Evolutionary conservation across 257 asterid genomes (phyloP), one percentile per base, ranked within the genome.

Genomic region (Fraxinus anomala): DNA sequence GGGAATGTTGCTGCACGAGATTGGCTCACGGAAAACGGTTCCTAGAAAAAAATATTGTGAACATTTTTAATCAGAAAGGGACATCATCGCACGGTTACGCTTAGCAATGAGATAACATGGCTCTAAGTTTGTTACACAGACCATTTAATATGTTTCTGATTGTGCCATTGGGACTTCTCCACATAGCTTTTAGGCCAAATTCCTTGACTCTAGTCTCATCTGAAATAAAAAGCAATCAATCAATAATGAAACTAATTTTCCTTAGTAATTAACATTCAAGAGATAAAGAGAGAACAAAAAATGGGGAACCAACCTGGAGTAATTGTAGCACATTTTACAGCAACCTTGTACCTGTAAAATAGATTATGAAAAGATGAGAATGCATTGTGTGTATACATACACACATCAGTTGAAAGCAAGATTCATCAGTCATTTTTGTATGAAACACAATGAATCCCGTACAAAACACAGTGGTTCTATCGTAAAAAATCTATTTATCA

Each of bases 131-230:
- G 28, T 76, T 40, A 75, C 73, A 81, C 88, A 37, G 36, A 92
- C 98, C 98, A 78, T 94, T 81, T 81, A 94, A 82, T 66, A 92
- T 91, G 82, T 94, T 94, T 86, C 98, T 85, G 86, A 94, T 92
- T 73, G 97, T 94, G 86, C 98, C 98, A 77, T 92, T 94, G 84
- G 98, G 98, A 76, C 97, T 94, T 85, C 82, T 89, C 97, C 97
- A 94, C 97, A 94, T 94, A 36, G 88, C 51, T 80, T 94, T 94
- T 79, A 94, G 91, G 82, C 91, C 97, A 79, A 86, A 94, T 88
- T 94, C 97, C 87, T 92, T 82, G 77, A 94, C 97, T 86, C 98
- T 87, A 73, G 86, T 70, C 87, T 92, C 97, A 83, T 94, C 98
- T 94, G 94, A 76, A 73, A 34, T 34, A 5, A 74, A 68, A 61